phyloP scores from a whole-genome alignment of 2,329 filamentous ascomycete genomes.

The Hypoxylon sp. region DNA sequence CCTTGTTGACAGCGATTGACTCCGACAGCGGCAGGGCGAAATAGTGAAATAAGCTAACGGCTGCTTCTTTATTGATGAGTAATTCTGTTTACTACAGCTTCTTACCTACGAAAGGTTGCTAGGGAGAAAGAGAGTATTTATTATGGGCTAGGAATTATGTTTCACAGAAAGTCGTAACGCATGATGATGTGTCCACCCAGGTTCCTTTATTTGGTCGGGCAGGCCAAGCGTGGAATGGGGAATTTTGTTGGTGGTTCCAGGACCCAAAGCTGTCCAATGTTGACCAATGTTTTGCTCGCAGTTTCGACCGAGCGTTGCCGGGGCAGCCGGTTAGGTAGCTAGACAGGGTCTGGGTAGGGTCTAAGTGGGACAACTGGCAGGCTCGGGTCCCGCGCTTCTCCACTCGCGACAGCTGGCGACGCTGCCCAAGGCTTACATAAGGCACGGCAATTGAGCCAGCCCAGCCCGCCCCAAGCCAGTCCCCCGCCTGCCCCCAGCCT shows the following conservation, averaged over 20 bases:
- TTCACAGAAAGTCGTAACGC: slow-evolving; percentile 44
- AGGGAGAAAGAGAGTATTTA: slow-evolving; percentile 42
- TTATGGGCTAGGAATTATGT: slow-evolving; percentile 35
- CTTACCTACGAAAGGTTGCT: slow-evolving; percentile 37
- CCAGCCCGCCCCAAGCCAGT: background rate
- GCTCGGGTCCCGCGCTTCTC: slow-evolving; percentile 19
- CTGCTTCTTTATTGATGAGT: slow-evolving; percentile 30
- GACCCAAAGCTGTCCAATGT: slow-evolving; percentile 45
- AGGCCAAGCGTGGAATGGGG: slow-evolving; percentile 41
- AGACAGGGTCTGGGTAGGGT: slow-evolving; percentile 15
- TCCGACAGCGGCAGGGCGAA: background rate
- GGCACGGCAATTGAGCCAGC: slow-evolving; percentile 17
- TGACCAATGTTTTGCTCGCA: slow-evolving; percentile 47
- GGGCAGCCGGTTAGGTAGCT: slow-evolving; percentile 48
- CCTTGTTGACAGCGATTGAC: slow-evolving; percentile 11
- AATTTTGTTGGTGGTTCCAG: slow-evolving; percentile 39
- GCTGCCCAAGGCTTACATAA: slow-evolving; percentile 16
- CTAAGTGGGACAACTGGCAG: slow-evolving; percentile 35
- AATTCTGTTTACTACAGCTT: slow-evolving; percentile 38
- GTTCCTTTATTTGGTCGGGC: slow-evolving; percentile 40
- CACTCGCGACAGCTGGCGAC: slow-evolving; percentile 26
- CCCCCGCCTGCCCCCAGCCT: background rate
- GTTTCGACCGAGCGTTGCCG: slow-evolving; percentile 43
- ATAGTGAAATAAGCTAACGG: slow-evolving; percentile 16
- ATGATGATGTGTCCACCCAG: slow-evolving; percentile 49